Conservation (phyloP, 257 asterid genomes). For the Gentiana dahurica region DNA sequence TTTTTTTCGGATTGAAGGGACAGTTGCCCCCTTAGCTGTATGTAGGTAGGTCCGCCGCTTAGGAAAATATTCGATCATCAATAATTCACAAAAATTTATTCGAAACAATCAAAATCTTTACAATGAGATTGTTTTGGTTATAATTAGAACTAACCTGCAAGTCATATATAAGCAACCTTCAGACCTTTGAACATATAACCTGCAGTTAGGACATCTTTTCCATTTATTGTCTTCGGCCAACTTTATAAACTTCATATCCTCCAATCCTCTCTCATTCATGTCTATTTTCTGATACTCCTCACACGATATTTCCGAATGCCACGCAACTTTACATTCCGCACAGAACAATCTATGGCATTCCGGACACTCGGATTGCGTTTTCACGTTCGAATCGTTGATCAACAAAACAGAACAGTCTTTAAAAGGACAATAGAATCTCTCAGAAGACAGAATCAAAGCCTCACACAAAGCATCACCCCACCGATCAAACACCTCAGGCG, state of each 20-base stretch:
- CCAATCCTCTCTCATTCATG: conserved; percentile 12
- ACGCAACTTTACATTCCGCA: conserved; percentile 47
- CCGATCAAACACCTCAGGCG: conserved; percentile 45
- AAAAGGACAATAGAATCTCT: conserved; percentile 56
- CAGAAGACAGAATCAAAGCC: conserved; percentile 33
- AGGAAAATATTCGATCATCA: too few species aligned
- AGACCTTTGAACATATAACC: conserved; percentile 39
- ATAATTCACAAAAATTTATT: too few species aligned
- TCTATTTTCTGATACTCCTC: conserved; percentile 39
- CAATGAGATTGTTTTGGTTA: too few species aligned
- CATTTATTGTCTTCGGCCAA: conserved; percentile 12
- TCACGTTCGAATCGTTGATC: conserved; percentile 17
- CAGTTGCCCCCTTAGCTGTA: too few species aligned
- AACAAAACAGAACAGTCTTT: conserved; percentile 57
- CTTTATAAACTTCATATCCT: conserved; percentile 17
- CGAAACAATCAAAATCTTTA: too few species aligned
- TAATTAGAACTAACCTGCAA: conserved; percentile 44
- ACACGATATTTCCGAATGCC: conserved; percentile 51
- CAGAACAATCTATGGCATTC: conserved; percentile 55
- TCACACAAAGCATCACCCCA: conserved; percentile 77
- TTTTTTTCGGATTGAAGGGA: too few species aligned
- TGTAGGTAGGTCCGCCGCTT: too few species aligned
- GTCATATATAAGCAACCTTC: conserved; percentile 49
- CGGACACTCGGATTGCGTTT: conserved; percentile 36
- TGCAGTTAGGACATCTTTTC: conserved; percentile 53